Conservation (phyloP, 1,284 basidiomycete species). For the Rhizoctonia solani region DNA sequence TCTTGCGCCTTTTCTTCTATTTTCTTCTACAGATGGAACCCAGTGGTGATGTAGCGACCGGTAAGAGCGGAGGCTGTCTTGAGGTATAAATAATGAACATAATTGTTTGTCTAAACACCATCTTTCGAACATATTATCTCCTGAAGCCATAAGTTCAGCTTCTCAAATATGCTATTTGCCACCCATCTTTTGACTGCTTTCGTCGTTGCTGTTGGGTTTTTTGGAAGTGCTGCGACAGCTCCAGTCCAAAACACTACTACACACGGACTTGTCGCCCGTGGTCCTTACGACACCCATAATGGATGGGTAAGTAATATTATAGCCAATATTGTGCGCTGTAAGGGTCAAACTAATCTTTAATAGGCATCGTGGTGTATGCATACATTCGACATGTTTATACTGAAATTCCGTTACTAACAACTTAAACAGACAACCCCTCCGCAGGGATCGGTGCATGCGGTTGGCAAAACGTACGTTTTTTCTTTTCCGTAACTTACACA, state of each 20-base stretch:
- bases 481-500: background rate
- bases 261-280: constrained; percentile 13
- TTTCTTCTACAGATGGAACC: background rate
- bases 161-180: background rate
- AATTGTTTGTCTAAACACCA: background rate
- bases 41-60: background rate
- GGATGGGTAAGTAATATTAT: constrained; percentile 25
- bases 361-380: constrained; percentile 34
- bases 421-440: constrained; percentile 19
- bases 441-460: constrained; percentile 28
- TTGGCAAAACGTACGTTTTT: constrained; percentile 23
- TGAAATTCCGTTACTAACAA: background rate
- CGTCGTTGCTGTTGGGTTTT: constrained; percentile 5
- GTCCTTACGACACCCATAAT: constrained; percentile 33
- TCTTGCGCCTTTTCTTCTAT: background rate
- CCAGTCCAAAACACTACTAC: constrained; percentile 24
- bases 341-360: background rate
- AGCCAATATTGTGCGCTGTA: background rate
- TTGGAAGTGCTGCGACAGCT: constrained; percentile 2
- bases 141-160: background rate
- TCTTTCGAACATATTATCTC: background rate
- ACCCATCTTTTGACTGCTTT: background rate
- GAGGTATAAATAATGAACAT: background rate
- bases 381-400: background rate
- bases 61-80: background rate